Base-by-base conservation (phyloP, 2,329 filamentous ascomycete genomes). In the Hymenoscyphus albidus region DNA sequence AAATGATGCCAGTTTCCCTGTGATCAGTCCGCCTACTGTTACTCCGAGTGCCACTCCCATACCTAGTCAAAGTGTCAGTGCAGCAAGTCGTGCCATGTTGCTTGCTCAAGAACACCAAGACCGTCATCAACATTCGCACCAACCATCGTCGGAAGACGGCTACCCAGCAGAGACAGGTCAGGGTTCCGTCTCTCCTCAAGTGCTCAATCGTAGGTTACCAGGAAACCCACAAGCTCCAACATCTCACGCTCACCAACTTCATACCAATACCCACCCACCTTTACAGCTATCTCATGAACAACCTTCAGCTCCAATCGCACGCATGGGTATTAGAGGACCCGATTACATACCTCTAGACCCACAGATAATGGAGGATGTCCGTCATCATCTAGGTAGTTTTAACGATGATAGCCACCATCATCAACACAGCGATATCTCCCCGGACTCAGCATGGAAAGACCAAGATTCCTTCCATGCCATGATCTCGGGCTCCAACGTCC, bases 301-400 rank as follows among this genome's bases (percentile, higher is more conserved):
- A 59, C 31, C 63, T 31, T 22, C 62, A 16, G 74, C 76, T 58
- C 65, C 72, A 7, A 74, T 77, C 48, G 75, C 77, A 48, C 64
- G 67, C 13, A 70, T 70, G 65, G 67, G 67, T 12, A 69, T 70
- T 62, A 67, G 22, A 22, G 27, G 31, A 16, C 27, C 69, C 27
- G 69, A 71, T 27, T 75, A 82, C 54, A 79, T 87, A 74, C 84
- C 85, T 1, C 79, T 55, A 16, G 85, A 88, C 65, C 85, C 85
- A 2, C 84, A 85, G 44, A 62, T 62, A 9, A 62, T 54, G 18
- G 85, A 88, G 65, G 80, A 82, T 67, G 76, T 82, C 35, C 77
- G 80, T 56, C 74, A 79, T 40, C 78, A 80, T 61, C 73, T 81
- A 2, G 69, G 69, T 2, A 59, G 59, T 6, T 71, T 70, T 40